Evolutionary conservation across 2,329 filamentous ascomycete genomes (phyloP).

Genomic region (Ceratocystis smalleyi): DNA sequence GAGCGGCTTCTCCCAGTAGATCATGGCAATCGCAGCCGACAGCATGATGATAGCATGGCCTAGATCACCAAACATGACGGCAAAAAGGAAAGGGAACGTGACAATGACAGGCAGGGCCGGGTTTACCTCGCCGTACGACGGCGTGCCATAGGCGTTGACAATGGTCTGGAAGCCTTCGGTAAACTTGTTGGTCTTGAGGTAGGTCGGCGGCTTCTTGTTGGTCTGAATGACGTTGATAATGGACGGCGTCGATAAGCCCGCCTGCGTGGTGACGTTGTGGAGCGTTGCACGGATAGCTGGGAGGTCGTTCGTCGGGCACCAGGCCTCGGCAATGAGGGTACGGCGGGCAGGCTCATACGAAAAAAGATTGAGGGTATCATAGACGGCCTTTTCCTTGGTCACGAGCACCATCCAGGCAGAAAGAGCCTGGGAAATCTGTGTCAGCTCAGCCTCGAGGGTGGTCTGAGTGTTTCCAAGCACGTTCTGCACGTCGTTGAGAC

Average conservation of each 20-base stretch:
- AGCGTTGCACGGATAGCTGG: slow-evolving; percentile 81
- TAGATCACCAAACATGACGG: slow-evolving; percentile 98
- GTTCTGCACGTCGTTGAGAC: slow-evolving; percentile 77
- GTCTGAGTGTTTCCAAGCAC: slow-evolving; percentile 90
- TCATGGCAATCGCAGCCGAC: slow-evolving; percentile 71
- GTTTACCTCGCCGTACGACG: slow-evolving; percentile 95
- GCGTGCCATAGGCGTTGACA: slow-evolving; percentile 94
- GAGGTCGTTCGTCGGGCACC: slow-evolving; percentile 87
- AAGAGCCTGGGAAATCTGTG: slow-evolving; percentile 80
- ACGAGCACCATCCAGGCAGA: slow-evolving; percentile 96
- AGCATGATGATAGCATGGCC: slow-evolving; percentile 89
- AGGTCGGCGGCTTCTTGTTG: slow-evolving; percentile 93
- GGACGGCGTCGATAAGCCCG: slow-evolving; percentile 89
- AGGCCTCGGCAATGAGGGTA: slow-evolving; percentile 92
- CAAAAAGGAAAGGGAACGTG: slow-evolving; percentile 98
- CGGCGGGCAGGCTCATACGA: slow-evolving; percentile 92
- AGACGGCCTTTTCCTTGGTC: slow-evolving; percentile 96
- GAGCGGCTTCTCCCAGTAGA: slow-evolving; percentile 85
- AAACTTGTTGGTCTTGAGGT: slow-evolving; percentile 96
- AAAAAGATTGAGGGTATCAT: slow-evolving; percentile 87
- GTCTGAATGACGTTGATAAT: slow-evolving; percentile 97
- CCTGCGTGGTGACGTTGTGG: slow-evolving; percentile 90
- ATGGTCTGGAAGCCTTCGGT: slow-evolving; percentile 98
- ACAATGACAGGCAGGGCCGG: slow-evolving; percentile 88
- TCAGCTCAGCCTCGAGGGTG: slow-evolving; percentile 81